These are phyloP conservation scores for Centaurea solstitialis DNA, from an alignment of 129 eudicot genomes.

Conservation along the genomic window DNA sequence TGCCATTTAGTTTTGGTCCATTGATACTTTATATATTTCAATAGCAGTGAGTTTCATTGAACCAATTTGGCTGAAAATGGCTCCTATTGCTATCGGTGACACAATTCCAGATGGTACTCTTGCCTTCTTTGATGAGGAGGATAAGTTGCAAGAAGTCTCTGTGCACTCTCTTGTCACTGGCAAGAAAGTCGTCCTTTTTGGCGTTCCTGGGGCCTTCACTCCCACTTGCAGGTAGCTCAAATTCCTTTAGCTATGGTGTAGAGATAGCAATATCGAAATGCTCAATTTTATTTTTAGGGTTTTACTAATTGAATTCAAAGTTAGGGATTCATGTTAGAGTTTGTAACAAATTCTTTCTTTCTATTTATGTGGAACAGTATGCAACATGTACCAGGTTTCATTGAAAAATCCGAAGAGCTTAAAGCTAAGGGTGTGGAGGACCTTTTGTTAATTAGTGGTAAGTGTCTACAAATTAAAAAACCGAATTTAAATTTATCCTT, in stretches of 20 bases:
- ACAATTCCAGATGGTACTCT: slow-evolving; percentile 71
- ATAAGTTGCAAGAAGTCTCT: slow-evolving; percentile 62
- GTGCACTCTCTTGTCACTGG: slow-evolving; percentile 79
- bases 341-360: background rate
- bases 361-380: slow-evolving; percentile 27
- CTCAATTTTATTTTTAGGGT: slow-evolving; percentile 6
- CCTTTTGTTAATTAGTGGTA: slow-evolving; percentile 76
- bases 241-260: background rate
- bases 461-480: background rate
- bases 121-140: slow-evolving; percentile 57
- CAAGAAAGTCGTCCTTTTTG: slow-evolving; percentile 82
- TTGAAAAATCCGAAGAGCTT: slow-evolving; percentile 79
- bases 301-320: background rate
- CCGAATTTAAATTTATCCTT: no score
- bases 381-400: slow-evolving; percentile 91
- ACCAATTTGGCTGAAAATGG: slow-evolving; percentile 38
- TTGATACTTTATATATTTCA: background rate
- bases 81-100: slow-evolving; percentile 79
- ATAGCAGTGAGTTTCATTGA: background rate
- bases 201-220: slow-evolving; percentile 91
- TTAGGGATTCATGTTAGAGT: background rate
- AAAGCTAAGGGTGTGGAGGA: slow-evolving; percentile 83
- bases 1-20: background rate
- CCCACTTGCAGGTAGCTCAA: slow-evolving; percentile 79
- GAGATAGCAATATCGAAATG: background rate